Evolutionary conservation across 2,329 filamentous ascomycete genomes (phyloP).

Genomic region (Fusarium sp.): DNA sequence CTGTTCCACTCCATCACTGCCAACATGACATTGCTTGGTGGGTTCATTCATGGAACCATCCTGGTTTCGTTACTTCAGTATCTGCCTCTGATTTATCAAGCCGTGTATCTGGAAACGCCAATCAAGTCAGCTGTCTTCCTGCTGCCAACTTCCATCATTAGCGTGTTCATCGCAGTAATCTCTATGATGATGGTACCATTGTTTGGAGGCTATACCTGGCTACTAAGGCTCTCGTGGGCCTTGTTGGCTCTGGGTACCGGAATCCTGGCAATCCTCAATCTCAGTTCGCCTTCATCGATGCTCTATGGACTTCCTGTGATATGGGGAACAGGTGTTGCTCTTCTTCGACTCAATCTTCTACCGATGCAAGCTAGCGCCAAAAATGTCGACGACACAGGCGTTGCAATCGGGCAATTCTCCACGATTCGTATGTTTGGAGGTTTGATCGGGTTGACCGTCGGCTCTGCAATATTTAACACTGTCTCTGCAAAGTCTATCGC

Average conservation of each 20-base stretch:
- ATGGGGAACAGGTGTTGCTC: constrained; percentile 10
- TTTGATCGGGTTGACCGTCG: neutral
- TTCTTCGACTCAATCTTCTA: neutral
- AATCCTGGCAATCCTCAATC: neutral
- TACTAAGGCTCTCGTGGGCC: constrained; percentile 1
- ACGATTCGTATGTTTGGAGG: constrained; percentile 14
- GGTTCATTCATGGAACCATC: constrained; percentile 6
- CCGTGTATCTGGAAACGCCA: constrained; percentile 5
- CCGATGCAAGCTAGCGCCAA: constrained; percentile 20
- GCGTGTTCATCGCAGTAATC: constrained; percentile 3
- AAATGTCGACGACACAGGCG: neutral
- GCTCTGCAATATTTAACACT: constrained; percentile 12
- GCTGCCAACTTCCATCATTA: neutral
- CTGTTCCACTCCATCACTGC: constrained; percentile 8
- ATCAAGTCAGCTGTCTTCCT: constrained; percentile 10
- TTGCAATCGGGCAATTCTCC: constrained; percentile 7
- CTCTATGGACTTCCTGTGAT: constrained; percentile 5
- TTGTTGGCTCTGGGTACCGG: neutral
- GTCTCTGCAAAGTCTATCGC: neutral
- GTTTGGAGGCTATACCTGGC: constrained; percentile 10
- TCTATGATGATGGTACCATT: constrained; percentile 22
- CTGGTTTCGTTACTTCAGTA: constrained; percentile 12
- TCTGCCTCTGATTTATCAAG: constrained; percentile 2
- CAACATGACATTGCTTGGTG: constrained; percentile 17
- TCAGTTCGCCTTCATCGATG: neutral